Percentiles rank a stretch among this genome's conserved stretches.
Evolutionary conservation across 1,139 yeast genomes (phyloP).

Genomic region (Arxiozyma bovina): DNA sequence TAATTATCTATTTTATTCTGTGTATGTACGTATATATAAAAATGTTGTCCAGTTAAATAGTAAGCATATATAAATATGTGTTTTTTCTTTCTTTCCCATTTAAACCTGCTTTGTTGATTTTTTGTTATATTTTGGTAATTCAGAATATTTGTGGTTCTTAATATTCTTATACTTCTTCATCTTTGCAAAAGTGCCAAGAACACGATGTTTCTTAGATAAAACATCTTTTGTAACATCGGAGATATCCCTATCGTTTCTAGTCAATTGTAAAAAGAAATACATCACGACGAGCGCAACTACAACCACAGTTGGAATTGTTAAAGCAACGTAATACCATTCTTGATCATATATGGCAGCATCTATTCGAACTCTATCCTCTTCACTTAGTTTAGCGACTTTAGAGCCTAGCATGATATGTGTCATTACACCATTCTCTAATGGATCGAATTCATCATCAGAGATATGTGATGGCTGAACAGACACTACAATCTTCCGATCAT

Average conservation of each 20-base stretch:
- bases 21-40: not conserved
- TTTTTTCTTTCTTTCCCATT: not conserved
- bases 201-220: constrained; percentile 43
- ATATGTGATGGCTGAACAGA: constrained; percentile 66
- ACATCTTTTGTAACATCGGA: constrained; percentile 39
- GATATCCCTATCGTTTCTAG: constrained; percentile 42
- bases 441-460: constrained; percentile 56
- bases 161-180: constrained; percentile 23
- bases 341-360: constrained; percentile 54
- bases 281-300: constrained; percentile 50
- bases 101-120: constrained; percentile 26
- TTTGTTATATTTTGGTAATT: constrained; percentile 32
- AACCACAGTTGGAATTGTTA: constrained; percentile 66
- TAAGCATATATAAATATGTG: no score
- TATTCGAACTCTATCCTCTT: constrained; percentile 44
- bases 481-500: constrained; percentile 41
- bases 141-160: constrained; percentile 35
- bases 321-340: constrained; percentile 57
- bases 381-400: constrained; percentile 50
- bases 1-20: not conserved
- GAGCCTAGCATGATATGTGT: constrained; percentile 50
- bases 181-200: constrained; percentile 35
- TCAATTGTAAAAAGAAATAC: constrained; percentile 53
- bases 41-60: not conserved
- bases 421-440: constrained; percentile 44